Evolutionary conservation across 2,329 filamentous ascomycete genomes (phyloP).

Genomic region (Aurifilum marmelostoma): DNA sequence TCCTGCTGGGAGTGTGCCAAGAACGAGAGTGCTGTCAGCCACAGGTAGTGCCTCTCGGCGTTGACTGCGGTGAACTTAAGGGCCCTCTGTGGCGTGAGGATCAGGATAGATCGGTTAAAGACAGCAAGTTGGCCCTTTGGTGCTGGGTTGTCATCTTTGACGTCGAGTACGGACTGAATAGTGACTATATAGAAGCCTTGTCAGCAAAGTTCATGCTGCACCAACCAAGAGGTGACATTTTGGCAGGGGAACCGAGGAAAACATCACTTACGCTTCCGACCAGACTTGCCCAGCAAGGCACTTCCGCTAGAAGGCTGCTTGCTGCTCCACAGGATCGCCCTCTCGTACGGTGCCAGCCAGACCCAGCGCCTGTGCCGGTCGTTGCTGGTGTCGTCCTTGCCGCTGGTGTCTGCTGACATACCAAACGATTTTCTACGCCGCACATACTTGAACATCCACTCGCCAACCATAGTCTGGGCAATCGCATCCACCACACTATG

Average conservation of each 20-base stretch:
- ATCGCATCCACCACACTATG: slow-evolving; percentile 93
- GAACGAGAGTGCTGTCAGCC: slow-evolving; percentile 94
- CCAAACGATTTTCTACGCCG: slow-evolving; percentile 89
- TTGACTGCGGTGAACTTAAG: slow-evolving; percentile 90
- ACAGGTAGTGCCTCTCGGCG: slow-evolving; percentile 87
- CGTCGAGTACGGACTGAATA: slow-evolving; percentile 95
- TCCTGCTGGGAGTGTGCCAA: slow-evolving; percentile 86
- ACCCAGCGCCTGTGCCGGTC: slow-evolving; percentile 96
- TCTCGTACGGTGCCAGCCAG: slow-evolving; percentile 95
- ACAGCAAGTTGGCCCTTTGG: slow-evolving; percentile 69
- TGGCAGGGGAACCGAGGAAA: background rate
- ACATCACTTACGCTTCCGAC: slow-evolving; percentile 79
- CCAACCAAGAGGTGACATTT: background rate
- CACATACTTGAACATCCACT: slow-evolving; percentile 95
- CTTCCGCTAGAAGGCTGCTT: slow-evolving; percentile 90
- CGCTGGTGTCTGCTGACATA: slow-evolving; percentile 67
- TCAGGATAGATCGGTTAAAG: slow-evolving; percentile 93
- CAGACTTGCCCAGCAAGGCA: slow-evolving; percentile 86
- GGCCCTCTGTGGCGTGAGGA: slow-evolving; percentile 88
- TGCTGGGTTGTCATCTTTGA: slow-evolving; percentile 87
- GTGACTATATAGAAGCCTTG: slow-evolving; percentile 66
- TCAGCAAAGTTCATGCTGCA: slow-evolving; percentile 22
- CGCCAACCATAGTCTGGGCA: slow-evolving; percentile 96
- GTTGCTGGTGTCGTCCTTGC: slow-evolving; percentile 71
- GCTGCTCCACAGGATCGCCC: slow-evolving; percentile 96